A percentile compares a stretch with the other conserved stretches of the same genome.
These are phyloP conservation scores for Nitzschia putrida DNA, from an alignment of 108 stramenopile genomes.

Conservation along the genomic window DNA sequence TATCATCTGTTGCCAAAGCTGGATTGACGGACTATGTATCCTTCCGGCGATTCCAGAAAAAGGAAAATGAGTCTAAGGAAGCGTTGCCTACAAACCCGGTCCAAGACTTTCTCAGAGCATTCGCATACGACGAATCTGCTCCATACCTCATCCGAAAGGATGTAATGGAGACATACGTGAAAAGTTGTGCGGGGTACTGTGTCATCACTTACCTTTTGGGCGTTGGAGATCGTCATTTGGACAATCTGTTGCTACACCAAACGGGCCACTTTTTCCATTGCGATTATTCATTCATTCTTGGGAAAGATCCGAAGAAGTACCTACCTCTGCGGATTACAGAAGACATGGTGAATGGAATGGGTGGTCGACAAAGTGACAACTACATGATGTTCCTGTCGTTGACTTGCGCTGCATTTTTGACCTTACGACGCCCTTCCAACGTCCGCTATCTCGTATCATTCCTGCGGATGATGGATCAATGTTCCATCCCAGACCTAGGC, in stretches of 20 bases:
- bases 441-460: conserved; percentile 72
- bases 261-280: conserved; percentile 85
- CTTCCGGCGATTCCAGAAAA: conserved; percentile 46
- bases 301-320: conserved; percentile 88
- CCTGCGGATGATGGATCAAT: conserved; percentile 59
- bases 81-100: conserved; percentile 61
- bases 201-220: conserved; percentile 96
- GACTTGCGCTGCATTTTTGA: conserved; percentile 79
- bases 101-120: conserved; percentile 80
- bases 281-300: conserved; percentile 84
- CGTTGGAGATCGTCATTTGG: conserved; percentile 87
- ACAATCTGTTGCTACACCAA: conserved; percentile 83
- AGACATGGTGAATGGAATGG: conserved; percentile 86
- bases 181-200: conserved; percentile 97
- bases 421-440: conserved; percentile 72
- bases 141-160: conserved; percentile 72
- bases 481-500: conserved; percentile 53
- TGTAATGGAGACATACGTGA: conserved; percentile 92
- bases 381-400: conserved; percentile 78
- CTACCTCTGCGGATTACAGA: conserved; percentile 84
- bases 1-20: conserved; percentile 43
- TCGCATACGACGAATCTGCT: conserved; percentile 62
- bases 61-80: not conserved
- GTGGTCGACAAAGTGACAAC: conserved; percentile 82
- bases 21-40: conserved; percentile 72